Percentiles rank a stretch among this genome's conserved stretches.
Conservation (phyloP, 108 stramenopile genomes). For the Fistulifera pelliculosa region DNA sequence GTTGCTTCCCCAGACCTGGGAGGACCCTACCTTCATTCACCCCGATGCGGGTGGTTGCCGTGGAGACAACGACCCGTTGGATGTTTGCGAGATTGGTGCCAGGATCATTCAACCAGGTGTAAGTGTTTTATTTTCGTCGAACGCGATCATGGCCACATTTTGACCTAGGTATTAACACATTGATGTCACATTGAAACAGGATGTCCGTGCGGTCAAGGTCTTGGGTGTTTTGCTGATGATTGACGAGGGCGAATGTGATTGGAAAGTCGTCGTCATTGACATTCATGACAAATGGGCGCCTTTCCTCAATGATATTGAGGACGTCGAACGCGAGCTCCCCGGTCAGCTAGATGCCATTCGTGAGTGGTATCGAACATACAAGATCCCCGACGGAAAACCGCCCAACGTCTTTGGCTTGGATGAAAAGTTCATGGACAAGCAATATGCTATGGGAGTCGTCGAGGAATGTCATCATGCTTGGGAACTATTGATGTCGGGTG, state of each 20-base stretch:
- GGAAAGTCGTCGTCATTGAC: conserved; percentile 95
- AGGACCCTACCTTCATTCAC: conserved; percentile 90
- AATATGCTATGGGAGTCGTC: conserved; percentile 83
- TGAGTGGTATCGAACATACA: conserved; percentile 99
- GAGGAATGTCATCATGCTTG: conserved; percentile 83
- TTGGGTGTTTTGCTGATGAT: conserved; percentile 96
- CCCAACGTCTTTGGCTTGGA: conserved; percentile 90
- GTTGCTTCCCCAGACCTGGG: conserved; percentile 97
- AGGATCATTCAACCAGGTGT: conserved; percentile 65
- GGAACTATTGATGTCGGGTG: conserved; percentile 81
- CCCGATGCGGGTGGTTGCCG: conserved; percentile 86
- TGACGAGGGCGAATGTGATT: conserved; percentile 98
- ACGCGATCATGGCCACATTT: not conserved
- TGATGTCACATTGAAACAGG: conserved; percentile 20
- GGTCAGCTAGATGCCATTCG: conserved; percentile 84
- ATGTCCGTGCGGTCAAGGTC: conserved; percentile 91
- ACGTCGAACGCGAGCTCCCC: conserved; percentile 89
- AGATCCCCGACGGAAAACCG: conserved; percentile 98
- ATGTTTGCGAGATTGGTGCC: conserved; percentile 84
- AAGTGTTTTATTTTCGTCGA: conserved; percentile 21
- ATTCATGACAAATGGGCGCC: conserved; percentile 93
- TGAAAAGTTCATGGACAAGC: conserved; percentile 89
- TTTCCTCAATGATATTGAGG: conserved; percentile 91
- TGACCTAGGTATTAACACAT: not conserved
- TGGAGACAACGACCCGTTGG: conserved; percentile 31